These are phyloP conservation scores for Trichosporon coremiiforme DNA, from an alignment of 1,284 basidiomycete species.

Conservation along the genomic window DNA sequence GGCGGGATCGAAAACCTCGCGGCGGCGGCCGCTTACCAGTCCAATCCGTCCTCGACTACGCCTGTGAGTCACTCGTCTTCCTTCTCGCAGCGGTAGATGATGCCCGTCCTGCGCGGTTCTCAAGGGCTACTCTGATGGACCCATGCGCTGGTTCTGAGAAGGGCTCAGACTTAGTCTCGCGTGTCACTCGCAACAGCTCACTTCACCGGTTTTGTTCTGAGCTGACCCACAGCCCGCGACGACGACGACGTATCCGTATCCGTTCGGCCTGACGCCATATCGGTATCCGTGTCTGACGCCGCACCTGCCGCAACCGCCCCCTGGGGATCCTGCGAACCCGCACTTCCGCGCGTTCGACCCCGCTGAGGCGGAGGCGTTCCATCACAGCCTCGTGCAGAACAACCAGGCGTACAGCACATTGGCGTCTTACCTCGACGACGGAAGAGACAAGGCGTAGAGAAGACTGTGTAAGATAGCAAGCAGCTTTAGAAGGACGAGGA, in stretches of 20 bases:
- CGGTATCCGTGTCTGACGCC: constrained; percentile 43
- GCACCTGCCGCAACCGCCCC: constrained; percentile 36
- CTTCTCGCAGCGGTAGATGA: too few relatives aligned
- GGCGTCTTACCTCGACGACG: constrained; percentile 5
- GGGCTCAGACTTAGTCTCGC: too few relatives aligned
- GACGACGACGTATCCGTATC: constrained; percentile 33
- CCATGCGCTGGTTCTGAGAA: too few relatives aligned
- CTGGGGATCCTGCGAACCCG: constrained; percentile 41
- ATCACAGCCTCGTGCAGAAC: constrained; percentile 5
- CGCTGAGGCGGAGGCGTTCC: constrained; percentile 20
- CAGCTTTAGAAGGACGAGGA: neutral
- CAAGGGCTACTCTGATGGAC: too few relatives aligned
- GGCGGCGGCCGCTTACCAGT: constrained; percentile 31
- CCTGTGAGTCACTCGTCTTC: neutral
- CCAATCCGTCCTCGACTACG: constrained; percentile 15
- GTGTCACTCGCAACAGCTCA: too few relatives aligned
- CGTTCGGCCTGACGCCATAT: constrained; percentile 44
- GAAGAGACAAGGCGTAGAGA: neutral
- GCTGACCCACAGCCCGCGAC: neutral
- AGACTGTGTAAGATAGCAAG: constrained; percentile 1
- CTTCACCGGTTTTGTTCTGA: too few relatives aligned
- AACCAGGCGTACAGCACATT: constrained; percentile 9
- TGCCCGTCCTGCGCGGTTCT: too few relatives aligned
- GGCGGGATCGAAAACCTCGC: constrained; percentile 37
- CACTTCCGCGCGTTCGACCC: constrained; percentile 40